Base-by-base conservation (phyloP, 176 grass and related monocot genomes). In the Musa acuminata region DNA sequence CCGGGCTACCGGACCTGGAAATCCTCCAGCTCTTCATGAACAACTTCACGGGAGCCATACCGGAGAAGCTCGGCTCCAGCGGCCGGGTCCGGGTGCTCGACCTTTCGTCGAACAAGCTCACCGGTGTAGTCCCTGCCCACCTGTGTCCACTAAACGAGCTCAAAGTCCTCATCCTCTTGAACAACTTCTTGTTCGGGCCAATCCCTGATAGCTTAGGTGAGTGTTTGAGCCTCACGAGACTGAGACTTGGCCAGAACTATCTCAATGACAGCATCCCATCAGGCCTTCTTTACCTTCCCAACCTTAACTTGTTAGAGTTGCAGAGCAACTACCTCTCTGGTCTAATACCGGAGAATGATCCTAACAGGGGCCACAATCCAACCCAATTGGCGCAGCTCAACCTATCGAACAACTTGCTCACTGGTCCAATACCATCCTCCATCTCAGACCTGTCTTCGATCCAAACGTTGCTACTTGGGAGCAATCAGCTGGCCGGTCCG, bases 11-110 rank as follows among this genome's bases (percentile, higher is more conserved):
- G 16, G 73, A 75, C 3, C 82, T 99, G 49, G 88, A 92, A 77
- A 91, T 76, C 57, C 78, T 99, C 64, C 96, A 99, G 77, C 88
- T 99, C 10, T 99, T 99, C 91, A 99, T 95, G 96, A 99, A 99
- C 84, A 99, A 99, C 88, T 84, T 99, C 69, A 99, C 91, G 0
- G 96, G 91, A 29, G 79, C 83, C 52, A 79, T 99, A 25, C 96
- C 96, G 0, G 74, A 76, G 0, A 64, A 24, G 3, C 84, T 99
- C 2, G 96, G 96, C 48, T 71, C 83, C 19, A 80, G n/a, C 4
- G 78, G 84, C 43, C 79, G 69, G n/a, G 76, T 99, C 55, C 79
- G 27, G 1, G 49, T 99, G 0, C 82, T 99, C n/a, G 96, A 99
- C 62, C 74, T 99, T 14, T 99, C 96, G 0, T 88, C 96, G 2